Evolutionary conservation across 2,329 filamentous ascomycete species (phyloP).

Genomic region (Claviceps quebecensis): DNA sequence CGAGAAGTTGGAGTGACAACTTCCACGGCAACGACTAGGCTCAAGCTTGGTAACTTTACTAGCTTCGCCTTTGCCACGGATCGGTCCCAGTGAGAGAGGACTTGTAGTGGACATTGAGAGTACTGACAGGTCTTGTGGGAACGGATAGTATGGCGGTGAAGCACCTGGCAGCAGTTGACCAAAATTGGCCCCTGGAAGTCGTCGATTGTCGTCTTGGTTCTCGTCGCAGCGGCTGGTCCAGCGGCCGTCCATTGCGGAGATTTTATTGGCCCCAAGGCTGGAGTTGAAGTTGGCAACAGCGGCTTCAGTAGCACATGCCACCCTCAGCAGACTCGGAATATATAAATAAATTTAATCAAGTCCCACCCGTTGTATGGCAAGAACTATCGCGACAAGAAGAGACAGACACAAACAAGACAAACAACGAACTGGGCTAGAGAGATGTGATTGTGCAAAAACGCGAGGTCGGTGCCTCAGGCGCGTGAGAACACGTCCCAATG

Average conservation of each 20-base stretch:
- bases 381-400: background rate
- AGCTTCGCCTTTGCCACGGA: slow-evolving; percentile 20
- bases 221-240: slow-evolving; percentile 4
- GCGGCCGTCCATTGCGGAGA: slow-evolving; percentile 3
- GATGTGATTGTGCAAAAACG: background rate
- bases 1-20: slow-evolving; percentile 15
- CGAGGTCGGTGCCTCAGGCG: slow-evolving; percentile 6
- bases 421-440: background rate
- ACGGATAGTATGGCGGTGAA: slow-evolving; percentile 2
- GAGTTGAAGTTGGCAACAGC: background rate
- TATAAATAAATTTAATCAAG: background rate
- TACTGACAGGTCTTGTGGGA: slow-evolving; percentile 3
- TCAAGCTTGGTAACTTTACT: slow-evolving; percentile 31
- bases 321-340: background rate
- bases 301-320: background rate
- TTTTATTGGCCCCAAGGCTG: slow-evolving; percentile 2
- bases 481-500: background rate
- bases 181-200: background rate
- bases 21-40: slow-evolving; percentile 8
- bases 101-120: slow-evolving; percentile 2
- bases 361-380: background rate
- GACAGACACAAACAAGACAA: background rate
- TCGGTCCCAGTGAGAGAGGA: background rate
- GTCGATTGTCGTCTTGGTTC: slow-evolving; percentile 1
- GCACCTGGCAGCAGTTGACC: slow-evolving; percentile 13